Evolutionary conservation across 306 rosid genomes (phyloP).

Genomic region (Citrullus colocynthis): DNA sequence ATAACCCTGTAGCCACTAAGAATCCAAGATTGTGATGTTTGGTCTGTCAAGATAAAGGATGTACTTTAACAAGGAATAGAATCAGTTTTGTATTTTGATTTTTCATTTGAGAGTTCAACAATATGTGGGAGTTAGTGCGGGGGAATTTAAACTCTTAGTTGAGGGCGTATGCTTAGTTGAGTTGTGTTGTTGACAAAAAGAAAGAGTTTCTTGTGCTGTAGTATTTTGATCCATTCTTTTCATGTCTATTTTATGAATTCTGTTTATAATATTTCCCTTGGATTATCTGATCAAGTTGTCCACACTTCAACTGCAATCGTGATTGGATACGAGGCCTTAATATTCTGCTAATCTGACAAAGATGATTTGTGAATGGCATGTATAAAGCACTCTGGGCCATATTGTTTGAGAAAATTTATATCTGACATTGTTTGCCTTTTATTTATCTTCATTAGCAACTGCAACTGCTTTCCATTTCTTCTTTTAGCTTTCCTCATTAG

Average conservation of each 20-base stretch:
- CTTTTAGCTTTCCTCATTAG: neutral
- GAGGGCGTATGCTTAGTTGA: no score
- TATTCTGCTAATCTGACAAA: neutral
- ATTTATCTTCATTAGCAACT: neutral
- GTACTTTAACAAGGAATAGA: neutral
- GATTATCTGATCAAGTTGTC: neutral
- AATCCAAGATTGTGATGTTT: neutral
- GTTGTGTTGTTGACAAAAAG: no score
- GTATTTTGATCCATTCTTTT: neutral
- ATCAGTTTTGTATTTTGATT: neutral
- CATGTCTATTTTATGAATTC: neutral
- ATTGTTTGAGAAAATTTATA: neutral
- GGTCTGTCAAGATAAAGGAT: neutral
- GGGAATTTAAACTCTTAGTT: no score
- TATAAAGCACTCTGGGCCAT: neutral
- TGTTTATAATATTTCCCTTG: neutral
- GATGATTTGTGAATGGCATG: neutral
- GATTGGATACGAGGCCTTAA: neutral
- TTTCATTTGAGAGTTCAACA: no score
- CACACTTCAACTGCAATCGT: neutral
- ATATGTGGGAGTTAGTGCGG: no score
- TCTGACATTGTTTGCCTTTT: neutral
- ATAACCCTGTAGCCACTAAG: neutral
- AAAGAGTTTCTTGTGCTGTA: neutral
- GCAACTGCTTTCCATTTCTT: neutral